phyloP scores from a whole-genome alignment of 495 filamentous ascomycete genomes.

The Ramalina intermedia region DNA sequence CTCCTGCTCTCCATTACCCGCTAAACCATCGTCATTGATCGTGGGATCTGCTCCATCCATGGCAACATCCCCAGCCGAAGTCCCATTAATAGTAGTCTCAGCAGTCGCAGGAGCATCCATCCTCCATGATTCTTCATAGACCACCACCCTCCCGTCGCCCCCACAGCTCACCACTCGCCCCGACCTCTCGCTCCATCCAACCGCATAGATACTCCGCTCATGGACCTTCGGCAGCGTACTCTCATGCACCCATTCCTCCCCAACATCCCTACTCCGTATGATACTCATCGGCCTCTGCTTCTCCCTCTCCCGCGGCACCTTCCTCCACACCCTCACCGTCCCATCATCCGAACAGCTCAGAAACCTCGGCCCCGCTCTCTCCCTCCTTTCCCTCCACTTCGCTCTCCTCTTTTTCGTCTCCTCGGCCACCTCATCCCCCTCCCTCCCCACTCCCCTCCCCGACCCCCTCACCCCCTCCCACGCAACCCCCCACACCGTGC shows the following conservation, averaged over 20 bases:
- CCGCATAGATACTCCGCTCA: slow-evolving; percentile 64
- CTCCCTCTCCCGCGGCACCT: slow-evolving; percentile 39
- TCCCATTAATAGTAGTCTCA: neutral
- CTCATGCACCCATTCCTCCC: slow-evolving; percentile 72
- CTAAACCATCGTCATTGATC: neutral
- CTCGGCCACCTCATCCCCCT: slow-evolving; percentile 14
- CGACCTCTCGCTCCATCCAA: slow-evolving; percentile 60
- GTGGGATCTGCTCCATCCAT: neutral
- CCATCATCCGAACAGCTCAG: slow-evolving; percentile 67
- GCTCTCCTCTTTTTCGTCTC: slow-evolving; percentile 27
- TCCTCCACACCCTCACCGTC: slow-evolving; percentile 63
- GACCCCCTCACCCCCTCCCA: slow-evolving; percentile 44
- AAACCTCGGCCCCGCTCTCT: slow-evolving; percentile 47
- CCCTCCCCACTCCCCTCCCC: neutral
- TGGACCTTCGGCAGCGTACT: slow-evolving; percentile 57
- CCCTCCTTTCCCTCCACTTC: slow-evolving; percentile 27
- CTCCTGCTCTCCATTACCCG: neutral
- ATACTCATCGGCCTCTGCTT: slow-evolving; percentile 57
- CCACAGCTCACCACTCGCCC: slow-evolving; percentile 71
- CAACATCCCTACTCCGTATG: slow-evolving; percentile 50
- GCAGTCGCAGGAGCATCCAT: neutral
- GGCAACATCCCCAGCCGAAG: neutral
- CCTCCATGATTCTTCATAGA: slow-evolving; percentile 53
- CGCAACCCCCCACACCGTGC: slow-evolving; percentile 77
- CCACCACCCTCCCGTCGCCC: slow-evolving; percentile 67